Evolutionary conservation across 1,284 basidiomycete genomes (phyloP).

Genomic region (Cutaneotrichosporon curvatum): DNA sequence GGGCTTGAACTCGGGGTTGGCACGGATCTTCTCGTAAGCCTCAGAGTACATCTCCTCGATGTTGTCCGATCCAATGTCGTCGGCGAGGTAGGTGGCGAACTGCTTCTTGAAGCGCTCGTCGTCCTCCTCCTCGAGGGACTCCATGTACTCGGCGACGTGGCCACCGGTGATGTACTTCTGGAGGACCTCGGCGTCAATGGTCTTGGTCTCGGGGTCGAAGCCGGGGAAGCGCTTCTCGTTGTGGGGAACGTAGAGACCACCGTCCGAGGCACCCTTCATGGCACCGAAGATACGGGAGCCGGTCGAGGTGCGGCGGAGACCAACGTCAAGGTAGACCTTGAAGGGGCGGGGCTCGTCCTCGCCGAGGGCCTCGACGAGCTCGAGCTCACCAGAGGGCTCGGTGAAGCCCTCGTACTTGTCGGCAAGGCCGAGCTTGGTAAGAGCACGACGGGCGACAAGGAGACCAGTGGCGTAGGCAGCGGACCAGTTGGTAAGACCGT

Average conservation of each 20-base stretch:
- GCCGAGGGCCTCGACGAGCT: constrained; percentile 72
- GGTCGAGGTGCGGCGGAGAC: constrained; percentile 95
- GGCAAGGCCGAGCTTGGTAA: constrained; percentile 90
- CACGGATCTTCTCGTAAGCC: constrained; percentile 89
- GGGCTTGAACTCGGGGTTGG: constrained; percentile 84
- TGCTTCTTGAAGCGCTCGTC: constrained; percentile 99
- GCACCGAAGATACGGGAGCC: constrained; percentile 98
- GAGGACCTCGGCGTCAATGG: constrained; percentile 87
- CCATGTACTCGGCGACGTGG: constrained; percentile 99
- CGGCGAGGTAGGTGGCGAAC: constrained; percentile 89
- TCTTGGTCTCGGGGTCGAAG: constrained; percentile 89
- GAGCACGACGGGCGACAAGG: constrained; percentile 86
- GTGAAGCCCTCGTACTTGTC: constrained; percentile 97
- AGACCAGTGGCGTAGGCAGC: constrained; percentile 98
- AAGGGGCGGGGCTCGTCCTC: constrained; percentile 96
- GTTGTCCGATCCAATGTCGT: constrained; percentile 91
- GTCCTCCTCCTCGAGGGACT: constrained; percentile 98
- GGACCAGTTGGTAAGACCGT: constrained; percentile 98
- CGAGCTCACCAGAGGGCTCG: constrained; percentile 84
- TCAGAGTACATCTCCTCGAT: constrained; percentile 93
- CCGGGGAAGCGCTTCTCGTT: constrained; percentile 98
- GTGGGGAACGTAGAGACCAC: constrained; percentile 97
- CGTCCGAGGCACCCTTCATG: constrained; percentile 97
- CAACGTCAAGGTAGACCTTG: constrained; percentile 98
- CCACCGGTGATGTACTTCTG: constrained; percentile 99